Evolutionary conservation across 2,329 filamentous ascomycete genomes (phyloP).

Genomic region (Ophiostoma ulmi): DNA sequence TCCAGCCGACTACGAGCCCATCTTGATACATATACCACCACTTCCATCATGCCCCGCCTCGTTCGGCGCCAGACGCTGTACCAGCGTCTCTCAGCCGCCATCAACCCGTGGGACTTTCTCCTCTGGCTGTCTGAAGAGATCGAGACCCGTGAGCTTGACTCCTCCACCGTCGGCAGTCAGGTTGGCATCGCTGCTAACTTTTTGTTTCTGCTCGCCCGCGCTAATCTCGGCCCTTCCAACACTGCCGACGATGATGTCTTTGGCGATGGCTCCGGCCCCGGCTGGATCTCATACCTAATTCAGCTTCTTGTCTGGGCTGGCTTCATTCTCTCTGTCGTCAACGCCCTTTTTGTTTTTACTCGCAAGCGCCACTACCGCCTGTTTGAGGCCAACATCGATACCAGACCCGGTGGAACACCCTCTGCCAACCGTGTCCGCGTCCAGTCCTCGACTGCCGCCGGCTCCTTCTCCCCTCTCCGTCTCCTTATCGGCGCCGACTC

Average conservation of each 20-base stretch:
- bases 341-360: constrained; percentile 75
- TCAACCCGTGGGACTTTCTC: constrained; percentile 84
- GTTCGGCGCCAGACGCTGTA: constrained; percentile 73
- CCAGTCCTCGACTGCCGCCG: constrained; percentile 66
- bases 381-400: constrained; percentile 81
- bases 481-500: constrained; percentile 66
- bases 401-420: constrained; percentile 65
- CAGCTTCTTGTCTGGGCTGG: constrained; percentile 67
- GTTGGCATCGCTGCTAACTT: constrained; percentile 74
- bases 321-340: constrained; percentile 60
- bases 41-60: constrained; percentile 58
- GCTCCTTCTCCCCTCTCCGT: constrained; percentile 78
- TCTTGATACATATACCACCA: background rate
- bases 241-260: constrained; percentile 68
- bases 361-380: constrained; percentile 83
- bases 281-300: constrained; percentile 35
- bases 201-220: constrained; percentile 73
- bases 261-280: constrained; percentile 46
- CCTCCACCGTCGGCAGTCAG: constrained; percentile 68
- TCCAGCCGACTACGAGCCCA: background rate
- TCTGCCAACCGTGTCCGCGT: constrained; percentile 86
- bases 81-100: constrained; percentile 72
- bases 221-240: constrained; percentile 58
- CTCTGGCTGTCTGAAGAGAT: constrained; percentile 91
- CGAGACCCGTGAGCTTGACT: constrained; percentile 86